A percentile compares a stretch with the other conserved stretches of the same genome.
phyloP scores from a whole-genome alignment of 2,329 filamentous ascomycete genomes.

The Ascochyta rabiei region DNA sequence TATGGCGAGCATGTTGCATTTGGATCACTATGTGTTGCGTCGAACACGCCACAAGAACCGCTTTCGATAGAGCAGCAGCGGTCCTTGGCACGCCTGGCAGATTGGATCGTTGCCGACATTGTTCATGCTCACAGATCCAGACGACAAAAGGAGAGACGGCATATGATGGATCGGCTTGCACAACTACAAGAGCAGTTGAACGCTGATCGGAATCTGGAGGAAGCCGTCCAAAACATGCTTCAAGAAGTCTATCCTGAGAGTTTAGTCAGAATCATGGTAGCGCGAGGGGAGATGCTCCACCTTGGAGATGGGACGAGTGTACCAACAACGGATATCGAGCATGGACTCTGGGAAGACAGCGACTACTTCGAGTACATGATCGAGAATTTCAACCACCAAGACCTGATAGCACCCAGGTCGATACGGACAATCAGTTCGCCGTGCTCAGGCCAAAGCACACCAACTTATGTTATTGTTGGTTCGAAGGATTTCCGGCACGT shows the following conservation, averaged over 20 bases:
- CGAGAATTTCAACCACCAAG: slow-evolving; percentile 42
- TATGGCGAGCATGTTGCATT: slow-evolving; percentile 50
- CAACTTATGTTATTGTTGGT: slow-evolving; percentile 48
- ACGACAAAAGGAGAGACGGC: slow-evolving; percentile 50
- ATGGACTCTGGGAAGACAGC: slow-evolving; percentile 55
- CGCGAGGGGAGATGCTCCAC: slow-evolving; percentile 29
- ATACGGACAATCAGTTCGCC: slow-evolving; percentile 49
- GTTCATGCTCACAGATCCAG: slow-evolving; percentile 46
- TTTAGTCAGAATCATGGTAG: slow-evolving; percentile 33
- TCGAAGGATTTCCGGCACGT: slow-evolving; percentile 52
- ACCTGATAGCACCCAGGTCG: slow-evolving; percentile 31
- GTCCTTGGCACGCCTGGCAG: slow-evolving; percentile 46
- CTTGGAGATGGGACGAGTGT: slow-evolving; percentile 38
- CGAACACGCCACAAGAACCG: slow-evolving; percentile 39
- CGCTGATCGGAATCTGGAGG: slow-evolving; percentile 29
- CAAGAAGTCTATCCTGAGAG: slow-evolving; percentile 45
- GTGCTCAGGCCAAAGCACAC: slow-evolving; percentile 42
- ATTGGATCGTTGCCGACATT: slow-evolving; percentile 52
- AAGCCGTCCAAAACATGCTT: slow-evolving; percentile 39
- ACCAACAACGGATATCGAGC: slow-evolving; percentile 36
- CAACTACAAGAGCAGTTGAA: slow-evolving; percentile 27
- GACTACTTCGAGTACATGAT: slow-evolving; percentile 51
- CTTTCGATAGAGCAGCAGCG: slow-evolving; percentile 42
- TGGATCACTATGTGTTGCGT: slow-evolving; percentile 54
- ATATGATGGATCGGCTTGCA: slow-evolving; percentile 48